Conservation (phyloP, 1,139 yeast genomes). For the Diutina catenulata region DNA sequence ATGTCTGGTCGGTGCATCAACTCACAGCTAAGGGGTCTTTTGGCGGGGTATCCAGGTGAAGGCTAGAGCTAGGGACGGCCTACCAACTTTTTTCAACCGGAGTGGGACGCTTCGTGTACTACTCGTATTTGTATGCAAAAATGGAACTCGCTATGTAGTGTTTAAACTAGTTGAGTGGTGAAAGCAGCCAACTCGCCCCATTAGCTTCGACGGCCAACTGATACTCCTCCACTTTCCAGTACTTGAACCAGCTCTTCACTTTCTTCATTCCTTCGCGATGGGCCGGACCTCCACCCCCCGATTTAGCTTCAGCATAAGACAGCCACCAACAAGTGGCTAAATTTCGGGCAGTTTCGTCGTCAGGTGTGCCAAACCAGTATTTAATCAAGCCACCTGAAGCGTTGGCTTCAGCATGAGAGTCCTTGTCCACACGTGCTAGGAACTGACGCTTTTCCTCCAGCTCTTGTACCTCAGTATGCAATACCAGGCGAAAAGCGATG, state of each 20-base stretch:
- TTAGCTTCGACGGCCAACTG: no score
- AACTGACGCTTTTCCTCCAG: conserved; percentile 14
- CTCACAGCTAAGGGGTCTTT: no score
- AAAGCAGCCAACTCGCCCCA: no score
- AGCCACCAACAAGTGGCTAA: conserved; percentile 27
- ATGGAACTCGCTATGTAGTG: no score
- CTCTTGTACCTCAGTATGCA: conserved; percentile 15
- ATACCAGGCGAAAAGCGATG: conserved; percentile 19
- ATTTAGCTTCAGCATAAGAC: conserved; percentile 13
- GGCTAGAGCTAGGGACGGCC: no score
- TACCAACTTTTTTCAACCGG: no score
- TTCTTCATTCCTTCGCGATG: conserved; percentile 18
- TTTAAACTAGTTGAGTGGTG: no score
- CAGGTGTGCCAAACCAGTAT: conserved; percentile 23
- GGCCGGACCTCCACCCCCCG: conserved; percentile 19
- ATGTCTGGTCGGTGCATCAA: no score
- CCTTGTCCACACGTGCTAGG: conserved; percentile 16
- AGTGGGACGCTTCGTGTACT: no score
- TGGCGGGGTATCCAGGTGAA: no score
- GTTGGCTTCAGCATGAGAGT: conserved; percentile 20
- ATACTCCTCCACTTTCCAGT: conserved; percentile 23
- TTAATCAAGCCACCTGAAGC: conserved; percentile 20
- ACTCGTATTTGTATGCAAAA: no score
- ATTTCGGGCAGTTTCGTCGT: conserved; percentile 16
- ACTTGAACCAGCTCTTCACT: conserved; percentile 18